These are phyloP conservation scores for Guillardia theta DNA, from an alignment of 78 protist genomes.

Conservation along the genomic window DNA sequence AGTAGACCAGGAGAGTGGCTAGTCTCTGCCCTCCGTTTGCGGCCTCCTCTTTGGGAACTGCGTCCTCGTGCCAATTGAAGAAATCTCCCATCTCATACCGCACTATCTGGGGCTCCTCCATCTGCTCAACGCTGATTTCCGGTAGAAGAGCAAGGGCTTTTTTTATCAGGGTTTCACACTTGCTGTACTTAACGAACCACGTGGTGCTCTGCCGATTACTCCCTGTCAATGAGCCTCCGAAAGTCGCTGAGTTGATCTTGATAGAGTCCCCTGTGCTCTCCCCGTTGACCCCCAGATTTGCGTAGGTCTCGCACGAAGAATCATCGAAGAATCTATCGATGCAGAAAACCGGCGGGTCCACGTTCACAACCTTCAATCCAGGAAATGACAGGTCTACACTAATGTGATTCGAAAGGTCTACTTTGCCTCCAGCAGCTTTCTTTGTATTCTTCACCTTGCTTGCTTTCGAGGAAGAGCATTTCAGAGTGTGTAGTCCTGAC, in stretches of 20 bases:
- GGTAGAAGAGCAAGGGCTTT: not conserved
- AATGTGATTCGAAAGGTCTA: too few species aligned
- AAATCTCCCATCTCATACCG: conserved; percentile 16
- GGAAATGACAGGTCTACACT: not conserved
- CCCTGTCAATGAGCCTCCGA: not conserved
- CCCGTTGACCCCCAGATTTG: not conserved
- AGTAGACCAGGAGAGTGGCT: not conserved
- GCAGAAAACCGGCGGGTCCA: not conserved
- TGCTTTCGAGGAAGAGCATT: too few species aligned
- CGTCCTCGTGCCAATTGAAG: not conserved
- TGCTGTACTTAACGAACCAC: not conserved
- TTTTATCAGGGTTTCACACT: not conserved
- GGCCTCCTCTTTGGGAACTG: not conserved
- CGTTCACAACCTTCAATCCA: not conserved
- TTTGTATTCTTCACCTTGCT: too few species aligned
- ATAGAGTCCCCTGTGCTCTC: not conserved
- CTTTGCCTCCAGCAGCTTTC: too few species aligned
- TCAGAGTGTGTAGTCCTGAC: too few species aligned
- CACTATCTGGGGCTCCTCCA: not conserved
- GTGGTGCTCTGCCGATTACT: not conserved
- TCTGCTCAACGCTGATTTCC: not conserved
- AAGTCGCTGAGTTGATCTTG: not conserved
- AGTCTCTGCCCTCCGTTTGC: not conserved
- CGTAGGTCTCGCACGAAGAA: not conserved
- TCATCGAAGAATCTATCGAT: not conserved